phyloP scores from a whole-genome alignment of 148 eudicot species.

The Nepenthes gracilis region DNA sequence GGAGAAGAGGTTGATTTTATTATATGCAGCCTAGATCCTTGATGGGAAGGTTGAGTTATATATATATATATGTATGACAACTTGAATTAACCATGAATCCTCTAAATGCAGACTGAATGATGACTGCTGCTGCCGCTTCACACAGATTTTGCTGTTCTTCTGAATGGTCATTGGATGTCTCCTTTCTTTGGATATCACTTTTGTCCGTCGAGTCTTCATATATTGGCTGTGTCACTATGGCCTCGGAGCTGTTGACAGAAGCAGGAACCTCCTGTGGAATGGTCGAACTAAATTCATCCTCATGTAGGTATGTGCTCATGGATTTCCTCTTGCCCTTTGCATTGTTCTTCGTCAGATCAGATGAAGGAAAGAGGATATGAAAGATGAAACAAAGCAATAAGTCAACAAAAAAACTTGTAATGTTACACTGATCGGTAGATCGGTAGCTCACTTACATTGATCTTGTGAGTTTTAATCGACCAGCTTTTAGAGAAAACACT shows the following conservation, averaged over 20 bases:
- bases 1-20: no score
- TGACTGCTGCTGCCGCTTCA: slow-evolving; percentile 47
- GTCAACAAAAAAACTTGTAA: not conserved
- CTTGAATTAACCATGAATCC: slow-evolving; percentile 37
- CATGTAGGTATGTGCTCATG: slow-evolving; percentile 67
- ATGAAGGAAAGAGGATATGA: not conserved
- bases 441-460: slow-evolving; percentile 28
- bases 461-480: slow-evolving; percentile 22
- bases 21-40: no score
- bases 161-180: slow-evolving; percentile 4
- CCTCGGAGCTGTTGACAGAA: slow-evolving; percentile 54
- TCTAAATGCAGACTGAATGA: slow-evolving; percentile 59
- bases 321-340: slow-evolving; percentile 31
- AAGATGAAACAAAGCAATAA: not conserved
- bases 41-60: not conserved
- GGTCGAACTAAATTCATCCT: slow-evolving; percentile 54
- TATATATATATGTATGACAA: not conserved
- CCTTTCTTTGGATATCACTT: slow-evolving; percentile 20
- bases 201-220: slow-evolving; percentile 6
- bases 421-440: not conserved
- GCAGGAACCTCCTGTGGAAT: slow-evolving; percentile 58
- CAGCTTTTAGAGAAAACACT: slow-evolving; percentile 65
- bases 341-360: slow-evolving; percentile 24
- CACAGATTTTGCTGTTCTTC: slow-evolving; percentile 16
- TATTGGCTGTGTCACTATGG: slow-evolving; percentile 43